Conservation (phyloP, 2,329 filamentous ascomycete species). For the Pyricularia sp. region DNA sequence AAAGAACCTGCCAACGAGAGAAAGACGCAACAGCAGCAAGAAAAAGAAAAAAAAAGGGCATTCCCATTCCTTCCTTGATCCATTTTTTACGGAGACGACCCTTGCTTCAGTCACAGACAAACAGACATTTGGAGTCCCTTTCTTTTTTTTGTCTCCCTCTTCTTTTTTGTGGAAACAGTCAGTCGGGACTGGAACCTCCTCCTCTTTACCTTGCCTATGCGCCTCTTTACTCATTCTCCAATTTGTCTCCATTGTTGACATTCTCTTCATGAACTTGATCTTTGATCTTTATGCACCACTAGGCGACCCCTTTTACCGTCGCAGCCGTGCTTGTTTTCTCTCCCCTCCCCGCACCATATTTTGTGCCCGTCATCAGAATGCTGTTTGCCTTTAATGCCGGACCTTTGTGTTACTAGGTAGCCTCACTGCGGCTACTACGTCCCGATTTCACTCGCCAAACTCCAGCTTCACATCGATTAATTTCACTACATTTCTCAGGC, state of each 20-base stretch:
- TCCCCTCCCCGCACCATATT: background rate
- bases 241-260: background rate
- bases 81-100: background rate
- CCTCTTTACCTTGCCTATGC: background rate
- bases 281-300: constrained; percentile 15
- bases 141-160: background rate
- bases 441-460: background rate
- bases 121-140: background rate
- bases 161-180: background rate
- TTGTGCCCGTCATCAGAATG: background rate
- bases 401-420: background rate
- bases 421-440: background rate
- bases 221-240: background rate
- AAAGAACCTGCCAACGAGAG: background rate
- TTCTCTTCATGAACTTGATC: constrained; percentile 13
- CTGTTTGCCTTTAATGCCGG: constrained; percentile 2
- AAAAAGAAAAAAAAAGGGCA: too few relatives aligned
- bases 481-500: background rate
- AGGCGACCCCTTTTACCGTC: background rate
- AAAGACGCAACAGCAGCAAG: background rate
- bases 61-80: background rate
- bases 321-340: background rate
- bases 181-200: background rate
- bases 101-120: background rate
- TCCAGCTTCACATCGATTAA: background rate